phyloP scores from a whole-genome alignment of 192 early-diverging fungal genomes.

The Diversispora epigaea region DNA sequence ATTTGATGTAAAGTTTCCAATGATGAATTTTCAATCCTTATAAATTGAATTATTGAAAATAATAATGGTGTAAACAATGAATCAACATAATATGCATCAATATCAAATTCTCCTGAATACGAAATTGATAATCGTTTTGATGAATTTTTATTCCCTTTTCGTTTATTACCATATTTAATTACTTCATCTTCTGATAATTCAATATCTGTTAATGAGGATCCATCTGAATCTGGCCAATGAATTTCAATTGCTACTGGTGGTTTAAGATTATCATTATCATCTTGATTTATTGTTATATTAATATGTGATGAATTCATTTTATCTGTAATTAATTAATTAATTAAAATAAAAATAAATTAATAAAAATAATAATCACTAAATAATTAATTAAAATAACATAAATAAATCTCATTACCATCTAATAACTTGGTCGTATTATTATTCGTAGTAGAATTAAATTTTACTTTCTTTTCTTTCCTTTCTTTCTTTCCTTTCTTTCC shows the following conservation, averaged over 20 bases:
- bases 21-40: conserved; percentile 40
- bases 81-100: conserved; percentile 43
- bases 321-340: conserved; percentile 12
- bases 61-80: conserved; percentile 55
- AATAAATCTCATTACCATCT: too few species aligned
- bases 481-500: too few species aligned
- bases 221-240: not conserved
- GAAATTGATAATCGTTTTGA: conserved; percentile 17
- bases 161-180: not conserved
- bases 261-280: not conserved
- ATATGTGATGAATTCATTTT: conserved; percentile 24
- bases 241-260: not conserved
- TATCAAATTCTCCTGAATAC: conserved; percentile 37
- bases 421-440: too few species aligned
- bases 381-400: too few species aligned
- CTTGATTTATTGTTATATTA: conserved; percentile 18
- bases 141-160: not conserved
- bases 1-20: conserved; percentile 47
- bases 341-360: not conserved
- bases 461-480: too few species aligned
- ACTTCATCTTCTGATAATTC: not conserved
- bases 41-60: conserved; percentile 49
- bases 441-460: too few species aligned
- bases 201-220: not conserved
- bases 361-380: not conserved